Conservation (phyloP, 2,329 filamentous ascomycete species). For the Apiospora koreana region DNA sequence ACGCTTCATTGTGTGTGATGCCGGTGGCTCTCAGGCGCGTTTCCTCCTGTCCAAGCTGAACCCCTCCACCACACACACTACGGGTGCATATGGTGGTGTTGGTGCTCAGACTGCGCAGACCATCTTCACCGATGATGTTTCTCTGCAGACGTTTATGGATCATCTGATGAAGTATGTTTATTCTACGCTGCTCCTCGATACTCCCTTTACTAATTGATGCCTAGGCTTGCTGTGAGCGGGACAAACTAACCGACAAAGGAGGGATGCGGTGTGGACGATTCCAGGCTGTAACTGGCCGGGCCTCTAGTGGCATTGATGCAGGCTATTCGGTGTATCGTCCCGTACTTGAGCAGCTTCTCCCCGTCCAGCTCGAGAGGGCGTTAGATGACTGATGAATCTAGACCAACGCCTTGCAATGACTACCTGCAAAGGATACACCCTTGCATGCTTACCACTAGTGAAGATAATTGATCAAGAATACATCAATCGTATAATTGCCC, state of each 20-base stretch:
- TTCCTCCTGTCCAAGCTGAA: conserved; percentile 97
- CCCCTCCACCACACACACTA: conserved; percentile 94
- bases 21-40: conserved; percentile 95
- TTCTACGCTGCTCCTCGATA: too few relatives aligned
- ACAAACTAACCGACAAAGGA: conserved; percentile 49
- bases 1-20: conserved; percentile 97
- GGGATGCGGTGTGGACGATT: neutral
- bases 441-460: neutral
- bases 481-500: neutral
- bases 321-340: neutral
- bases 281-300: neutral
- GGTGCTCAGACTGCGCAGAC: conserved; percentile 87
- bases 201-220: neutral
- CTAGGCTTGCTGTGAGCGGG: conserved; percentile 61
- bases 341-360: neutral
- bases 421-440: neutral
- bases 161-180: conserved; percentile 92
- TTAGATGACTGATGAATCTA: neutral
- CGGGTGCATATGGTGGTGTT: conserved; percentile 86
- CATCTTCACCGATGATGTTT: conserved; percentile 98
- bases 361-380: neutral
- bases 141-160: conserved; percentile 98
- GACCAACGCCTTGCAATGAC: neutral
- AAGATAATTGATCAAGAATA: neutral
- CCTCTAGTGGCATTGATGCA: too few relatives aligned